These are phyloP conservation scores for Ambrosia trifida DNA, from an alignment of 129 eudicot genomes.

Conservation along the genomic window DNA sequence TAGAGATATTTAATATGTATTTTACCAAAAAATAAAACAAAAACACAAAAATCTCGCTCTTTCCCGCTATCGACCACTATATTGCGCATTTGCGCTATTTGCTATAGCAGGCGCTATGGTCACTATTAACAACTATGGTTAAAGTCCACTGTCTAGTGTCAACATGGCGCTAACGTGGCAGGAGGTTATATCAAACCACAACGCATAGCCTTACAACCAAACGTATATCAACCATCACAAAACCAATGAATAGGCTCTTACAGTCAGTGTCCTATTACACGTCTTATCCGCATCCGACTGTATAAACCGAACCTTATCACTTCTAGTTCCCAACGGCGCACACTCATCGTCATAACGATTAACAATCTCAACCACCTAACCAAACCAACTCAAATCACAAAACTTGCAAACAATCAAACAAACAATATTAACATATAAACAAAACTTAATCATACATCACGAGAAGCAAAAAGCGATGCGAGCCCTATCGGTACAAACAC, in stretches of 20 bases:
- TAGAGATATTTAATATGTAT: too few species aligned
- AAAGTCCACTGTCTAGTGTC: too few species aligned
- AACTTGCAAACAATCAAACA: neutral
- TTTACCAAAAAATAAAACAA: too few species aligned
- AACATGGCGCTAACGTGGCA: too few species aligned
- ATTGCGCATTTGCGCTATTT: too few species aligned
- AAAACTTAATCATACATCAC: slow-evolving; percentile 52
- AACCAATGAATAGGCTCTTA: slow-evolving; percentile 27
- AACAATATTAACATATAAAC: neutral
- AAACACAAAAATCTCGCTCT: too few species aligned
- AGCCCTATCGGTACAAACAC: slow-evolving; percentile 90
- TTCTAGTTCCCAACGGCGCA: slow-evolving; percentile 48
- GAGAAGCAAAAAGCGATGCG: slow-evolving; percentile 82
- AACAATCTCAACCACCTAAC: slow-evolving; percentile 88
- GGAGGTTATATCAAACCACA: too few species aligned
- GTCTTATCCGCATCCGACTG: slow-evolving; percentile 55
- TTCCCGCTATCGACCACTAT: too few species aligned
- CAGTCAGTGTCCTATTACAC: slow-evolving; percentile 59
- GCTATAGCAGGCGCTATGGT: too few species aligned
- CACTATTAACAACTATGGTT: too few species aligned
- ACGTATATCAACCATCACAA: neutral
- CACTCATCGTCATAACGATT: slow-evolving; percentile 71
- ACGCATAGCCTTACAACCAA: too few species aligned
- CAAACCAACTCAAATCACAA: neutral
- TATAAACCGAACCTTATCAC: slow-evolving; percentile 64